phyloP scores from a whole-genome alignment of 2,329 filamentous ascomycete species.

The Neopestalotiopsis sp. region DNA sequence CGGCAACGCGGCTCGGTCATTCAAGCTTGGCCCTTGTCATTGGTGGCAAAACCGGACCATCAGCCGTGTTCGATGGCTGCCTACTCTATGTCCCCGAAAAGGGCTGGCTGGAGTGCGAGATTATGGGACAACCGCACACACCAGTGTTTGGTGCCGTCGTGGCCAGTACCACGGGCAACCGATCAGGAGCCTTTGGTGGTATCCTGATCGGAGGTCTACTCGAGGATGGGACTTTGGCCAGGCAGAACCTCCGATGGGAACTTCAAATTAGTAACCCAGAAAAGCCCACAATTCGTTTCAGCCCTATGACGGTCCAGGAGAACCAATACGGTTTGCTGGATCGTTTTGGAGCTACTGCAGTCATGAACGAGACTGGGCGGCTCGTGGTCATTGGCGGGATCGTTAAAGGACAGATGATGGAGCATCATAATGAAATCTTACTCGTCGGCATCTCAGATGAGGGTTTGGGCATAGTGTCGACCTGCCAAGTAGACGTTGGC shows the following conservation, averaged over 20 bases:
- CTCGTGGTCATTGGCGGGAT: conserved; percentile 52
- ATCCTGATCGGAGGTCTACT: conserved; percentile 76
- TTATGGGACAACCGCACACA: conserved; percentile 38
- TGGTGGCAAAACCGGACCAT: conserved; percentile 64
- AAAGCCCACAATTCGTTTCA: conserved; percentile 35
- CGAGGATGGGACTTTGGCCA: conserved; percentile 65
- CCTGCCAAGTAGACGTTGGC: conserved; percentile 13
- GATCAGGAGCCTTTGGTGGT: conserved; percentile 52
- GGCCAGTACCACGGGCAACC: conserved; percentile 34
- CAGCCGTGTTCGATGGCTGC: conserved; percentile 54
- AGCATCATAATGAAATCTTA: conserved; percentile 57
- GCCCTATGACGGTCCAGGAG: conserved; percentile 21
- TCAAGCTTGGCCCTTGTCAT: conserved; percentile 62
- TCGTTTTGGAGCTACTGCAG: conserved; percentile 50
- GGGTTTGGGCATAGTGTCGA: conserved; percentile 32
- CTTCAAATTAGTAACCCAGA: conserved; percentile 38
- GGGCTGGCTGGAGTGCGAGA: conserved; percentile 54
- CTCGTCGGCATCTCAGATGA: conserved; percentile 42
- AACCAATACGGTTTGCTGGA: conserved; percentile 27
- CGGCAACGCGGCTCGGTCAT: conserved; percentile 56
- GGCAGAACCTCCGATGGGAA: conserved; percentile 70
- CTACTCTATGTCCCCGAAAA: conserved; percentile 55
- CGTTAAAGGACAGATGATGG: conserved; percentile 45
- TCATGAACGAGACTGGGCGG: conserved; percentile 32
- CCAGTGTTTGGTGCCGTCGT: conserved; percentile 52